Percentiles rank a stretch among this genome's conserved stretches.
These are phyloP conservation scores for Terfezia boudieri DNA, from an alignment of 495 filamentous ascomycete genomes.

Conservation along the genomic window DNA sequence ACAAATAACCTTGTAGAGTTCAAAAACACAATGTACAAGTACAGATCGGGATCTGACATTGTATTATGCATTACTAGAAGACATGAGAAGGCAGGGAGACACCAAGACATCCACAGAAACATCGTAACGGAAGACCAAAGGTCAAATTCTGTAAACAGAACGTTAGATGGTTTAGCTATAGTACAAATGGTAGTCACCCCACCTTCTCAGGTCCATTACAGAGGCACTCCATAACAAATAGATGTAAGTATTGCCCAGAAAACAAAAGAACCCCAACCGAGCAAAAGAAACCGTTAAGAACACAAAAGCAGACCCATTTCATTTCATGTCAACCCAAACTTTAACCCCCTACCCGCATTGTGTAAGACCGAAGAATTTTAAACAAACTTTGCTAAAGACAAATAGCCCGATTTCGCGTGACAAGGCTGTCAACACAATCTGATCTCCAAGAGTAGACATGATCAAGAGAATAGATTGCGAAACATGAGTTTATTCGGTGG, in stretches of 20 bases:
- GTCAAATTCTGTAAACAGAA: too few relatives aligned
- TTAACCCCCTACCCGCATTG: neutral
- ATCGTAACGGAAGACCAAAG: too few relatives aligned
- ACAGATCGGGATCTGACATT: too few relatives aligned
- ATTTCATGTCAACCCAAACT: neutral
- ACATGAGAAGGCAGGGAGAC: too few relatives aligned
- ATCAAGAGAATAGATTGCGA: neutral
- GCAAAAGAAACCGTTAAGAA: neutral
- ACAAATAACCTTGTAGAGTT: too few relatives aligned
- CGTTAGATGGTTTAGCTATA: neutral
- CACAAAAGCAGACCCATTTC: neutral
- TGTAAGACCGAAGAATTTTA: neutral
- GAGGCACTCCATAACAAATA: neutral
- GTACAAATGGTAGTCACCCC: neutral
- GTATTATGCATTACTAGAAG: too few relatives aligned
- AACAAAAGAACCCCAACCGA: neutral
- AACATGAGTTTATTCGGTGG: slow-evolving; percentile 9
- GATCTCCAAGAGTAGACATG: neutral
- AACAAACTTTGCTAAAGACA: neutral
- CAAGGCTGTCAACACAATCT: neutral
- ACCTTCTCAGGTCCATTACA: neutral
- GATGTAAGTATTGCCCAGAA: neutral
- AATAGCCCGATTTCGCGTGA: neutral
- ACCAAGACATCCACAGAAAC: too few relatives aligned
- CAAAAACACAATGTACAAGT: too few relatives aligned